These are phyloP conservation scores for Didymella exigua DNA, from an alignment of 2,329 filamentous ascomycete genomes.

Conservation along the genomic window DNA sequence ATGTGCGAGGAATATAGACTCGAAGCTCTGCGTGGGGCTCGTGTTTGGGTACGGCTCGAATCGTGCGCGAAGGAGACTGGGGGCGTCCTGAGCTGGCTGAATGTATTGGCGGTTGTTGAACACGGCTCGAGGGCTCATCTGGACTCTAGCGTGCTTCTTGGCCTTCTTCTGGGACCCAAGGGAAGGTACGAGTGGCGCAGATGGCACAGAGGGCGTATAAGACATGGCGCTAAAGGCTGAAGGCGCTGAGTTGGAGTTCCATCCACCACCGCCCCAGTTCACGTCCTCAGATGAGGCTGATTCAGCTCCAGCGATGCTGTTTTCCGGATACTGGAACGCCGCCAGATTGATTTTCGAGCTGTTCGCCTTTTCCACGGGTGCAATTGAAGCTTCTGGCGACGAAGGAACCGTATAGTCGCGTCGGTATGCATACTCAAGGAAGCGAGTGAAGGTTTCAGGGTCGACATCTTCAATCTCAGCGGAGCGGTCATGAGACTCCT, in stretches of 20 bases:
- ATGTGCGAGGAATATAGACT: conserved; percentile 35
- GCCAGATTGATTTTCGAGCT: no score
- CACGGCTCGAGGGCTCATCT: neutral
- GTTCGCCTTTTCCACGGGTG: no score
- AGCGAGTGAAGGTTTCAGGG: conserved; percentile 33
- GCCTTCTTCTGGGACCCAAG: no score
- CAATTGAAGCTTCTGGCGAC: neutral
- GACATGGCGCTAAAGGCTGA: neutral
- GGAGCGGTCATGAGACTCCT: conserved; percentile 21
- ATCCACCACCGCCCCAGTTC: neutral
- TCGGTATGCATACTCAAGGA: conserved; percentile 35
- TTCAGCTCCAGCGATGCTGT: no score
- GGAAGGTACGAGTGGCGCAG: no score
- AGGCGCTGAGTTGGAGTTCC: conserved; percentile 3
- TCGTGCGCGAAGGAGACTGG: neutral
- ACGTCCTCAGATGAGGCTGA: neutral
- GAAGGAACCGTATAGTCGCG: conserved; percentile 29
- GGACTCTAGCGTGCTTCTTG: neutral
- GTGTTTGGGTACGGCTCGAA: conserved; percentile 14
- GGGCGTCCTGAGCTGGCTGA: neutral
- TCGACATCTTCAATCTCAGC: conserved; percentile 28
- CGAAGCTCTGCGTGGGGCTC: conserved; percentile 21
- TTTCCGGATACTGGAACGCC: no score
- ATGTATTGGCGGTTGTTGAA: conserved; percentile 3
- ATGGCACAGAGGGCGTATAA: neutral